phyloP scores from a whole-genome alignment of 805 yeast genomes.

The Tetrapisispora taiwanensis region DNA sequence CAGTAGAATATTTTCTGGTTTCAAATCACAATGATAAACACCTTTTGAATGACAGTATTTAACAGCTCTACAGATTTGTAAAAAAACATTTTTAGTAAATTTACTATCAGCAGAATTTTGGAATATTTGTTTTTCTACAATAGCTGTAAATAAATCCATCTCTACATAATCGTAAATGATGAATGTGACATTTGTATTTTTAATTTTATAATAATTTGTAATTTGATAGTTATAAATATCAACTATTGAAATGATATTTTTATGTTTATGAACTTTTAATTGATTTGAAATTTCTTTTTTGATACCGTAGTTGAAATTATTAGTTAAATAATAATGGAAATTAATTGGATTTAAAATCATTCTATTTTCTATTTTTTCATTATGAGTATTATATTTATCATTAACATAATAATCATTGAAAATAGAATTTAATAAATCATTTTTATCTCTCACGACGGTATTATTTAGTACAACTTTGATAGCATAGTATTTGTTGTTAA shows the following conservation, averaged over 20 bases:
- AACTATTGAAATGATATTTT: slow-evolving; percentile 66
- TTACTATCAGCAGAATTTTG: slow-evolving; percentile 35
- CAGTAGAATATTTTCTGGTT: slow-evolving; percentile 88
- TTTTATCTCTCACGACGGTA: slow-evolving; percentile 13
- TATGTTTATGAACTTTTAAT: slow-evolving; percentile 63
- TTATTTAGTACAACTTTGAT: slow-evolving; percentile 57
- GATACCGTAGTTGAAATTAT: slow-evolving; percentile 1
- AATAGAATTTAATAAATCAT: slow-evolving; percentile 14
- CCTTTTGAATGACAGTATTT: slow-evolving; percentile 71
- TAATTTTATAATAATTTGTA: slow-evolving; percentile 1
- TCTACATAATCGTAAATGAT: slow-evolving; percentile 79
- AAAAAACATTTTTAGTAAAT: slow-evolving; percentile 46
- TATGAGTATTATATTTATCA: slow-evolving; percentile 1
- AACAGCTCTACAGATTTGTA: slow-evolving; percentile 75
- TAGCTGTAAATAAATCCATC: slow-evolving; percentile 80
- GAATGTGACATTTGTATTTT: slow-evolving; percentile 36
- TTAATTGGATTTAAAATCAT: slow-evolving; percentile 26
- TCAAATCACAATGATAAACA: slow-evolving; percentile 88
- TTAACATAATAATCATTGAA: slow-evolving; percentile 1
- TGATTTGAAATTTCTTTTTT: slow-evolving; percentile 63
- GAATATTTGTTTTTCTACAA: slow-evolving; percentile 65
- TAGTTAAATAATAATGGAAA: slow-evolving; percentile 20
- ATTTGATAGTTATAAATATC: slow-evolving; percentile 48
- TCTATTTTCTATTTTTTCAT: slow-evolving; percentile 27
- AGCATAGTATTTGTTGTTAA: slow-evolving; percentile 46